Conservation (phyloP, 768 basidiomycete genomes). For the Gymnopilus dilepis region DNA sequence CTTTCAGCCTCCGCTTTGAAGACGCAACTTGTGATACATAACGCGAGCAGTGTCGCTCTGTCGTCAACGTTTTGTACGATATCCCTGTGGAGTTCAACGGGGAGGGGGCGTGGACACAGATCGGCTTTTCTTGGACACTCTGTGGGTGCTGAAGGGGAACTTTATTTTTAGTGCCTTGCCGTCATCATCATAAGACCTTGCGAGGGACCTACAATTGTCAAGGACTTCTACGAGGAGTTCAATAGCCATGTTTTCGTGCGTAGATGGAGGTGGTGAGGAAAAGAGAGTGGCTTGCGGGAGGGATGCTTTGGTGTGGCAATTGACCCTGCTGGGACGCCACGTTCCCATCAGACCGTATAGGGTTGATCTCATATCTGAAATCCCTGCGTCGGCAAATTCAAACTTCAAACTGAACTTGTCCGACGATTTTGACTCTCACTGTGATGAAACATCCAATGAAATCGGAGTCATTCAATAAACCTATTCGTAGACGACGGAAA, state of each 20-base stretch:
- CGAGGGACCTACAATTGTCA: neutral
- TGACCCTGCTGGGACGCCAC: neutral
- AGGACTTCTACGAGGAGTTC: neutral
- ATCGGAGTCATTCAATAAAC: too few species aligned
- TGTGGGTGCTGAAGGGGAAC: neutral
- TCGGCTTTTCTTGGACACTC: neutral
- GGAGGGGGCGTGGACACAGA: slow-evolving; percentile 1
- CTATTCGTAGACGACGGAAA: too few species aligned
- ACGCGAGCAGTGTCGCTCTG: neutral
- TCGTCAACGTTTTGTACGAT: slow-evolving; percentile 5
- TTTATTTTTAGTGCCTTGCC: neutral
- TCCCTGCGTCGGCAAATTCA: too few species aligned
- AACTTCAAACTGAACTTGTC: too few species aligned
- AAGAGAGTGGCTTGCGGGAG: neutral
- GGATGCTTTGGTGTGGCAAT: neutral
- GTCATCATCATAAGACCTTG: neutral
- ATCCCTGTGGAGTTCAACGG: slow-evolving; percentile 5
- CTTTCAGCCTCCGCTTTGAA: slow-evolving; percentile 11
- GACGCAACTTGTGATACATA: slow-evolving; percentile 2
- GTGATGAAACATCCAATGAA: too few species aligned
- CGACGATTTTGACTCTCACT: too few species aligned
- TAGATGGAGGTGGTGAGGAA: neutral
- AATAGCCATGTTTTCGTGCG: neutral
- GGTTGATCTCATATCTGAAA: neutral
- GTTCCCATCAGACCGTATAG: neutral